Conservation (phyloP, 1,284 basidiomycete species). For the Rhodofomes roseus region DNA sequence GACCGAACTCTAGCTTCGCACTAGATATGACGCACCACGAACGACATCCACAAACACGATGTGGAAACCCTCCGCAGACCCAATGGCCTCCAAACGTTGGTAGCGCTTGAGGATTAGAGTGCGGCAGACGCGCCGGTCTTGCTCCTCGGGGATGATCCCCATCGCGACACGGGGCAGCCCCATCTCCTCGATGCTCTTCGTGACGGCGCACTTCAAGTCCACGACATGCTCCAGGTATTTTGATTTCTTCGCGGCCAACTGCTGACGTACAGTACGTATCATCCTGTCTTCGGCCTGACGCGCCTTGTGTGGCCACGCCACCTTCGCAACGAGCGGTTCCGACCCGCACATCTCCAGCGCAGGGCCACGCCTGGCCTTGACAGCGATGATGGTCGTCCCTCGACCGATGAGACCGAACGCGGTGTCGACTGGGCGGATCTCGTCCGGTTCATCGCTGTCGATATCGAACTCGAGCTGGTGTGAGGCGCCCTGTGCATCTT, state of each 20-base stretch:
- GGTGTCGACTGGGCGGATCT: background rate
- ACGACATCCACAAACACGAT: background rate
- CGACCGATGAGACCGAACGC: background rate
- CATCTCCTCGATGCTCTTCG: background rate
- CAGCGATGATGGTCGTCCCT: slow-evolving; percentile 6
- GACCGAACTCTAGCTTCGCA: background rate
- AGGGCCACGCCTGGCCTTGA: background rate
- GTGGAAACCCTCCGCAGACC: background rate
- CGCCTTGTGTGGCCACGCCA: background rate
- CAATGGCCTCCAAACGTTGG: background rate
- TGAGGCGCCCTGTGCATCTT: background rate
- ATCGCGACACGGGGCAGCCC: background rate
- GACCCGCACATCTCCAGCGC: too few relatives aligned
- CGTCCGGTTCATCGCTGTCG: background rate
- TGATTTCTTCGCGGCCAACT: background rate
- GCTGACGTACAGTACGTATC: background rate
- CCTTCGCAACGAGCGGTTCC: background rate
- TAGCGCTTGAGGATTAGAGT: background rate
- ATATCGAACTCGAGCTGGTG: background rate
- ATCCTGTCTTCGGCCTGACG: background rate
- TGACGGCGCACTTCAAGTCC: background rate
- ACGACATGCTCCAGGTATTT: background rate
- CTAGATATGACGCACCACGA: background rate
- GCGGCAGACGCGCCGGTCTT: background rate
- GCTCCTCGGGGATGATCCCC: background rate